Evolutionary conservation across 176 grass and related monocot genomes (phyloP).

Genomic region (Thinopyrum elongatum): DNA sequence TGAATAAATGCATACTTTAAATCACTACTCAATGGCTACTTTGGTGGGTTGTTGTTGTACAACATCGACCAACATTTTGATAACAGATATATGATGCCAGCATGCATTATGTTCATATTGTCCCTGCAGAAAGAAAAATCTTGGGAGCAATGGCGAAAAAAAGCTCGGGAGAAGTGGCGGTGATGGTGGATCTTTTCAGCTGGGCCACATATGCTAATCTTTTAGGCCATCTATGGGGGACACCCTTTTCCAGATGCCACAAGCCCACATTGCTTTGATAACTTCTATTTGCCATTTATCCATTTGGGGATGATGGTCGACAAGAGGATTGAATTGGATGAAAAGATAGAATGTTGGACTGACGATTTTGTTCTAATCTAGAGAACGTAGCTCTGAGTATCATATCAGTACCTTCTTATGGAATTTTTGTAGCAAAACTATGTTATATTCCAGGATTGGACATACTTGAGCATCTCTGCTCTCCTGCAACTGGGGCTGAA

Average conservation of each 20-base stretch:
- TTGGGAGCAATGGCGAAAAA: constrained; percentile 36
- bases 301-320: background rate
- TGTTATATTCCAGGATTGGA: background rate
- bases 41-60: background rate
- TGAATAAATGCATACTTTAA: background rate
- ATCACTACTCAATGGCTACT: background rate
- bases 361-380: background rate
- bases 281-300: background rate
- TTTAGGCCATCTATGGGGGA: background rate
- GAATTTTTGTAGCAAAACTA: background rate
- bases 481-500: background rate
- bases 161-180: constrained; percentile 1
- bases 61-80: background rate
- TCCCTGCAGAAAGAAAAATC: constrained; percentile 35
- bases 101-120: background rate
- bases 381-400: constrained; percentile 6
- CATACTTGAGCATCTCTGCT: background rate
- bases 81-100: background rate
- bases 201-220: background rate
- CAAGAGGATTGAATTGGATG: background rate
- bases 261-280: background rate
- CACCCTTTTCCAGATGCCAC: background rate
- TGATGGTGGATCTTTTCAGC: background rate
- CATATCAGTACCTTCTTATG: background rate
- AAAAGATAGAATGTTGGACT: background rate